Evolutionary conservation across 371 early-diverging fungal species (phyloP), one percentile per base, ranked within the genome.

Genomic region (Rhizomucor pusillus): DNA sequence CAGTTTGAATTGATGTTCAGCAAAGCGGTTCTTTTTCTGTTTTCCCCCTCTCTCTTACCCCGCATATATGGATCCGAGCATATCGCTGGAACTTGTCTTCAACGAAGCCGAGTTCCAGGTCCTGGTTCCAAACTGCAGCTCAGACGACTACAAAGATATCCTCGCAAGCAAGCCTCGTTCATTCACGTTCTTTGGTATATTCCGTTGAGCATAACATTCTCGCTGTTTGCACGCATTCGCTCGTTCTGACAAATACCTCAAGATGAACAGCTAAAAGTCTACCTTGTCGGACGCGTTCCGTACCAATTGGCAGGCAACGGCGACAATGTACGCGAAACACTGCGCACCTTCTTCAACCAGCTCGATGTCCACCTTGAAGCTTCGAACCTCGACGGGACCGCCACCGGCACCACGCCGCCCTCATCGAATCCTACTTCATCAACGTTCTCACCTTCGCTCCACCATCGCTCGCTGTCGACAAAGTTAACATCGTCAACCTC

Each of bases 311-410:
- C 75, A 22, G 75, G 72, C 9, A 52, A 63, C 14, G 71, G 73
- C 1, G 60, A 62, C 25, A 55, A 60, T 12, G 70, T 69, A 3
- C 51, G 47, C 7, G 60, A 67, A 22, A 62, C 69, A 3, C 60
- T 69, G 2, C 37, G 54, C 9, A 57, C 68, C 1, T 79, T 84
- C 48, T 84, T 71, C 41, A 66, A 74, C 29, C 70, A 77, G 14
- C 71, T 84, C 4, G 84, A 84, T 60, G 75, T 84, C n/a, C 80
- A 80, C 24, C 60, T 84, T 10, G 84, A 84, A 52, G 81, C 84
- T 0, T 73, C 81, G 5, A 74, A 79, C 58, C 64, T 68, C 2
- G 85, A 81, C 43, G 50, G 46, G 16, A 19, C 43, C 13, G 22
- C 48, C 29, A 19, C 43, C 25, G 29, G 19, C 16, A 40, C 63